These are phyloP conservation scores for Candida caryicola DNA, from an alignment of 805 yeast species.

Conservation along the genomic window DNA sequence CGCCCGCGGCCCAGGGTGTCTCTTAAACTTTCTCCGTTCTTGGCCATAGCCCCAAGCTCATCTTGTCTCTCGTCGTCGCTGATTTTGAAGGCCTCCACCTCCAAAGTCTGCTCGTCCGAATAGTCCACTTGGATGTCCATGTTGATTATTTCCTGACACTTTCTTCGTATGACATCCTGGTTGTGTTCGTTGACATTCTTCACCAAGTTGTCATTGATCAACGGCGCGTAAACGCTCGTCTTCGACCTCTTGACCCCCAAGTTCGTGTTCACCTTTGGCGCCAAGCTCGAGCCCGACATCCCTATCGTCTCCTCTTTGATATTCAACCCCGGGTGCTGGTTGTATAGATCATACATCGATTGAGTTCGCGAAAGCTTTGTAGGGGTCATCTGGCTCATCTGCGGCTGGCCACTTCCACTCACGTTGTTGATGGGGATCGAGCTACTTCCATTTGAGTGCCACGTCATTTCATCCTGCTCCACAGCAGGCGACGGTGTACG, in stretches of 20 bases:
- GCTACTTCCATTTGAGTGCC: slow-evolving; percentile 12
- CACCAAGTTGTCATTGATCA: slow-evolving; percentile 14
- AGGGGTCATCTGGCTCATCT: slow-evolving; percentile 10
- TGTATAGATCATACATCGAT: slow-evolving; percentile 31
- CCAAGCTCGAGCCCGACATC: neutral
- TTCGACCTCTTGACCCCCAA: slow-evolving; percentile 14
- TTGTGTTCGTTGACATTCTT: slow-evolving; percentile 22
- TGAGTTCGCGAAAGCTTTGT: slow-evolving; percentile 31
- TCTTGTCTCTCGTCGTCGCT: neutral
- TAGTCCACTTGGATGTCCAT: neutral
- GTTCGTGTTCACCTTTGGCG: neutral
- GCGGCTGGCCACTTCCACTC: neutral
- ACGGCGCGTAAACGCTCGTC: slow-evolving; percentile 22
- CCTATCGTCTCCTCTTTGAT: neutral
- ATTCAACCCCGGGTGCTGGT: slow-evolving; percentile 3
- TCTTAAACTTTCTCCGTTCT: neutral
- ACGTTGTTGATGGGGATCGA: neutral
- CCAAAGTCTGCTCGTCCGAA: slow-evolving; percentile 2
- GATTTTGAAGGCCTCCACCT: neutral
- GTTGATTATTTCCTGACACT: slow-evolving; percentile 26
- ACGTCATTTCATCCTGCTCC: slow-evolving; percentile 29
- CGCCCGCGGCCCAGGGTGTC: no score
- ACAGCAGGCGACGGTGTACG: slow-evolving; percentile 37
- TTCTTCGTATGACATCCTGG: slow-evolving; percentile 15
- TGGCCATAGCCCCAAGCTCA: neutral